Percentiles rank a stretch among this genome's conserved stretches.
Conservation (phyloP, 2,329 filamentous ascomycete species). For the Helicocarpus griseus region DNA sequence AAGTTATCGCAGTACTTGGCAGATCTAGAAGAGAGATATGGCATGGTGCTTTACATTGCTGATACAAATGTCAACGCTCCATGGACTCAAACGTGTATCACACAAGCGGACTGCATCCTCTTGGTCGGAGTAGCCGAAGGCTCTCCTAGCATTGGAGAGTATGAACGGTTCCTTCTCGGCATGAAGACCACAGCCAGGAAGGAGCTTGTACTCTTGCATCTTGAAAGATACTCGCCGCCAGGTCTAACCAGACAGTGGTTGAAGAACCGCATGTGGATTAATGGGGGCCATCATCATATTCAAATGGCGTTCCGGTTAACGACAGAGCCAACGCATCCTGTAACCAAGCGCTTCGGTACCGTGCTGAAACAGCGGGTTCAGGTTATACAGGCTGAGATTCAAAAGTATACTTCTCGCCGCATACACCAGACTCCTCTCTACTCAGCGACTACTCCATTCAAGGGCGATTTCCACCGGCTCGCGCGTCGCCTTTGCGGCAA, state of each 20-base stretch:
- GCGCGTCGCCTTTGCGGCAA: slow-evolving; percentile 85
- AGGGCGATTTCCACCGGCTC: slow-evolving; percentile 91
- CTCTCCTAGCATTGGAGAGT: slow-evolving; percentile 85
- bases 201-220: slow-evolving; percentile 78
- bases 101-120: slow-evolving; percentile 91
- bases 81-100: slow-evolving; percentile 97
- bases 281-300: slow-evolving; percentile 92
- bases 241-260: slow-evolving; percentile 85
- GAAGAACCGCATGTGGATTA: slow-evolving; percentile 91
- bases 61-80: slow-evolving; percentile 95
- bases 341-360: slow-evolving; percentile 68
- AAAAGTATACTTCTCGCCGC: slow-evolving; percentile 92
- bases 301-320: slow-evolving; percentile 84
- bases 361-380: slow-evolving; percentile 88
- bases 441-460: slow-evolving; percentile 82
- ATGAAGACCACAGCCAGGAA: slow-evolving; percentile 97
- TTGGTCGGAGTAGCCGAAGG: slow-evolving; percentile 85
- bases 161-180: slow-evolving; percentile 88
- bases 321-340: slow-evolving; percentile 64
- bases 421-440: slow-evolving; percentile 84
- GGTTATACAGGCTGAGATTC: slow-evolving; percentile 89
- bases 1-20: slow-evolving; percentile 93
- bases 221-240: slow-evolving; percentile 75
- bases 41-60: slow-evolving; percentile 87
- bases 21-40: slow-evolving; percentile 94